Conservation (phyloP, 73 alveolate species). For the Durusdinium trenchii region DNA sequence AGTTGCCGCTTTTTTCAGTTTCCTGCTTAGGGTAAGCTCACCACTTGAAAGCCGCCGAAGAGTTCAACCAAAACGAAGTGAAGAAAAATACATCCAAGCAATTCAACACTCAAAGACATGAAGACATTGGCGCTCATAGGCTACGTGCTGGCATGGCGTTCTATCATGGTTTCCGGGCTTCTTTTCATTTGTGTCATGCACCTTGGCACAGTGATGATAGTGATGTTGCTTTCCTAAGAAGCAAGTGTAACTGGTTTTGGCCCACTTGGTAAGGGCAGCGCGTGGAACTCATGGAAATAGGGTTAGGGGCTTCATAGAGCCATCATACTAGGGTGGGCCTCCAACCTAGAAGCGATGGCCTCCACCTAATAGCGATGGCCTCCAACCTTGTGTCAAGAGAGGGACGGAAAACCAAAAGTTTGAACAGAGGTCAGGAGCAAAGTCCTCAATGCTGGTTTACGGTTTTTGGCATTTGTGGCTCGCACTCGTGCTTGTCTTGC, state of each 20-base stretch:
- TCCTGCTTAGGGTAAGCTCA: background rate
- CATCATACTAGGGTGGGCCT: no score
- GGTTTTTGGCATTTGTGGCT: conserved; percentile 31
- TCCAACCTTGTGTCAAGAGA: no score
- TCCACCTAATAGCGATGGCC: no score
- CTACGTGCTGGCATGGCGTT: conserved; percentile 84
- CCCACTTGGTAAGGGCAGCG: background rate
- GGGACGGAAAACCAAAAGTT: background rate
- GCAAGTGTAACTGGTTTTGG: background rate
- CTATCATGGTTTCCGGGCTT: conserved; percentile 47
- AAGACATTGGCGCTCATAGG: conserved; percentile 22
- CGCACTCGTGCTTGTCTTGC: conserved; percentile 47
- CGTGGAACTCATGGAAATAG: no score
- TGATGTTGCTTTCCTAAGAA: no score
- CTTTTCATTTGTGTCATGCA: conserved; percentile 30
- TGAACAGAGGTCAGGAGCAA: conserved; percentile 32
- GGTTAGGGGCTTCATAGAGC: no score
- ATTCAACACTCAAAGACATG: background rate
- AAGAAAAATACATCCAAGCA: background rate
- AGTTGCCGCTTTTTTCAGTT: conserved; percentile 22
- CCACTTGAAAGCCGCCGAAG: background rate
- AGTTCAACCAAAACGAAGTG: background rate
- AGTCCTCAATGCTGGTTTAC: background rate
- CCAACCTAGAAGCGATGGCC: no score
- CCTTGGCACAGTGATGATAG: background rate